Conservation (phyloP, 768 basidiomycete species). For the Podaxis pistillaris region DNA sequence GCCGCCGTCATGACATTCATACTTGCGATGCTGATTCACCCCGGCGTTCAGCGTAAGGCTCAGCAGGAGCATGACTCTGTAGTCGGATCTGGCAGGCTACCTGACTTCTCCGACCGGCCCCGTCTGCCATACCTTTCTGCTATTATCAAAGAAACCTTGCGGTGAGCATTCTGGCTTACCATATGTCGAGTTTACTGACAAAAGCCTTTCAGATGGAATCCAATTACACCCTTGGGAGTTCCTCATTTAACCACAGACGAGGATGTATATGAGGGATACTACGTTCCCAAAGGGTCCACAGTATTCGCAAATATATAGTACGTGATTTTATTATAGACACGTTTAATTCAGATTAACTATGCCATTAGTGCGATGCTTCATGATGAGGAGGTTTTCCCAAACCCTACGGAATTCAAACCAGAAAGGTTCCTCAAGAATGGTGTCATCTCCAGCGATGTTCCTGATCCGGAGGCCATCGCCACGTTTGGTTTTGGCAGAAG, state of each 20-base stretch:
- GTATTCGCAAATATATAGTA: slow-evolving; percentile 12
- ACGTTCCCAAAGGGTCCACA: slow-evolving; percentile 13
- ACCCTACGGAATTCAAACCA: slow-evolving; percentile 14
- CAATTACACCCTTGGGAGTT: slow-evolving; percentile 8
- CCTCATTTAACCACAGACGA: slow-evolving; percentile 8
- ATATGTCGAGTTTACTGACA: background rate
- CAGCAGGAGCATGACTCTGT: slow-evolving; percentile 12
- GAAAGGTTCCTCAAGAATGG: slow-evolving; percentile 16
- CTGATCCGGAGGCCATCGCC: slow-evolving; percentile 22
- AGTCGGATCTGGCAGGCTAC: background rate
- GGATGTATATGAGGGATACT: slow-evolving; percentile 15
- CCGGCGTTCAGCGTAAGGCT: slow-evolving; percentile 6
- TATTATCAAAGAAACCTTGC: slow-evolving; percentile 21
- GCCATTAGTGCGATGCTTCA: slow-evolving; percentile 13
- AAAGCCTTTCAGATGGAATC: background rate
- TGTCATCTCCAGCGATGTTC: slow-evolving; percentile 21
- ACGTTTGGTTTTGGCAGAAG: slow-evolving; percentile 33
- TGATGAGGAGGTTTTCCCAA: slow-evolving; percentile 11
- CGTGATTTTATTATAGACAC: background rate
- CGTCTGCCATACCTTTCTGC: slow-evolving; percentile 23
- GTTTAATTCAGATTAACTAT: background rate
- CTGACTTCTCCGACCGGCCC: slow-evolving; percentile 18
- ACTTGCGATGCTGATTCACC: slow-evolving; percentile 21
- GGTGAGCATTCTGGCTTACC: slow-evolving; percentile 8
- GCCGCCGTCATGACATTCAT: slow-evolving; percentile 37